Percentiles rank a stretch among this genome's conserved stretches.
These are phyloP conservation scores for Plantago elongata DNA, from an alignment of 257 asterid species.

Conservation along the genomic window DNA sequence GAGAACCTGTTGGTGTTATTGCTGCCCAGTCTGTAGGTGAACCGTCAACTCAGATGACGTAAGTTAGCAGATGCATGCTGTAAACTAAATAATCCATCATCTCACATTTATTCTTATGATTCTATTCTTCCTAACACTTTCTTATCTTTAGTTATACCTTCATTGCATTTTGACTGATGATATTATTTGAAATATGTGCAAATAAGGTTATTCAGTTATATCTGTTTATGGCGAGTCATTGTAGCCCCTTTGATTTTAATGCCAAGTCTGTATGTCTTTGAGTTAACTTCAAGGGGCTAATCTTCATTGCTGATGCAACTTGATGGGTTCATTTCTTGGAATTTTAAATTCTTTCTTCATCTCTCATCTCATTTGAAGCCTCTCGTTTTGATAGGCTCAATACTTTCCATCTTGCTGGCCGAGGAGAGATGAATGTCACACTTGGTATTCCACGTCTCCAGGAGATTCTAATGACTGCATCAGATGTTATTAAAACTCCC, in stretches of 20 bases:
- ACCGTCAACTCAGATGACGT: conserved; percentile 99
- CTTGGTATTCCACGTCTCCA: conserved; percentile 99
- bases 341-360: too few species aligned
- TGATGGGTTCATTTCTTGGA: too few species aligned
- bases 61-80: conserved; percentile 26
- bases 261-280: too few species aligned
- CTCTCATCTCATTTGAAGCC: conserved; percentile 18
- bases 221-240: too few species aligned
- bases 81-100: background rate
- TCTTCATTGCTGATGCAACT: background rate
- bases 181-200: too few species aligned
- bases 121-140: conserved; percentile 7
- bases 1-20: conserved; percentile 96
- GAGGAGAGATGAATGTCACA: conserved; percentile 99
- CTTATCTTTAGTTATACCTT: background rate
- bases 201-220: too few species aligned
- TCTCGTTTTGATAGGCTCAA: conserved; percentile 56
- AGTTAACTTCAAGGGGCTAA: background rate
- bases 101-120: background rate
- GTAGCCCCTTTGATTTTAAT: too few species aligned
- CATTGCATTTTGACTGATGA: too few species aligned
- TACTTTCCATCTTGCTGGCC: conserved; percentile 97
- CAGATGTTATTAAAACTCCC: conserved; percentile 72
- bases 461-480: conserved; percentile 92
- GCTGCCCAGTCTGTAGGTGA: conserved; percentile 98